Conservation (phyloP, 345 rosid species). For the Aurinia saxatilis region DNA sequence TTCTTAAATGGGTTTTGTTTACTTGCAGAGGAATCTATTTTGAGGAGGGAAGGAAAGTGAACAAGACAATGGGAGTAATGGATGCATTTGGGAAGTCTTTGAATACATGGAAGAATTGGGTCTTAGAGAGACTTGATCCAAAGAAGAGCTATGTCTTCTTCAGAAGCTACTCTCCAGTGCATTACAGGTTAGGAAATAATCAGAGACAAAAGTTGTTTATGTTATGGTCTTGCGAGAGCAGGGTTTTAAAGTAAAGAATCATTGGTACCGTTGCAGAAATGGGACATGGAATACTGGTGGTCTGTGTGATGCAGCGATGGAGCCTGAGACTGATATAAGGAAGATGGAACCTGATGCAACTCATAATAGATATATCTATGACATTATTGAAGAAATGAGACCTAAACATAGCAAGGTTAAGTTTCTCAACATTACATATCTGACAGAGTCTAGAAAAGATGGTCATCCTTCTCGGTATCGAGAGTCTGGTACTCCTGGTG, state of each 20-base stretch:
- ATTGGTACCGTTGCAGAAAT: constrained; percentile 35
- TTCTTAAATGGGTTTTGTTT: not conserved
- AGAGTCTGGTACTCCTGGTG: constrained; percentile 47
- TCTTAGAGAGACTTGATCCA: constrained; percentile 36
- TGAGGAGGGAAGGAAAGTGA: constrained; percentile 56
- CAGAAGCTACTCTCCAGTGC: constrained; percentile 73
- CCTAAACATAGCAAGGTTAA: constrained; percentile 36
- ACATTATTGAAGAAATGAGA: constrained; percentile 43
- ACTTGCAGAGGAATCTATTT: constrained; percentile 57
- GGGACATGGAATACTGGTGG: constrained; percentile 82
- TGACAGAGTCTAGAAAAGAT: constrained; percentile 64
- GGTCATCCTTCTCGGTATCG: constrained; percentile 75
- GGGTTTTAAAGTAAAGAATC: not conserved
- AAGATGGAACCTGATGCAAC: constrained; percentile 44
- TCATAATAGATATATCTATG: constrained; percentile 43
- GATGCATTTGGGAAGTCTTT: constrained; percentile 67
- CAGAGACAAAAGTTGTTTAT: not conserved
- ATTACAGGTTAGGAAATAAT: constrained; percentile 48
- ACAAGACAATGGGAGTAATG: constrained; percentile 51
- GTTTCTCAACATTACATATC: constrained; percentile 62
- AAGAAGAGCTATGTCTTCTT: constrained; percentile 52
- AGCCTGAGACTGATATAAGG: constrained; percentile 44
- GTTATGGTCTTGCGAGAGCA: not conserved
- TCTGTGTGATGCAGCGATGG: constrained; percentile 46
- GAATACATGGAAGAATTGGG: constrained; percentile 66